Base-by-base conservation (phyloP, 306 rosid species). In the Vigna hirtella region DNA sequence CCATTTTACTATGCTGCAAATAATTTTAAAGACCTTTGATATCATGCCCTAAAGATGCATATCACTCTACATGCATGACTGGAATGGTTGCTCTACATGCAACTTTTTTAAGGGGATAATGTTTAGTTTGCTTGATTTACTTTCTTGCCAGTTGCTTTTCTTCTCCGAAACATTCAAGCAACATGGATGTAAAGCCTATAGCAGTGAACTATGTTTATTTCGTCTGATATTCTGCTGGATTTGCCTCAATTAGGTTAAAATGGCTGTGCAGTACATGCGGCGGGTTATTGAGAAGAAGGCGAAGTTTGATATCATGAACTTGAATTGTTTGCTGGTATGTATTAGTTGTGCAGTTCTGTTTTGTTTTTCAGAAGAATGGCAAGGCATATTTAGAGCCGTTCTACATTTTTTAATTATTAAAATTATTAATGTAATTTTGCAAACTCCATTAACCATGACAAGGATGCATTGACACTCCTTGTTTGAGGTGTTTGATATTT, bases 231-330 rank as follows among this genome's bases (percentile, higher is more conserved):
- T n/a, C 22, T 76, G 70, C 34, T 78, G 74, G 66, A 63, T 50
- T 40, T 79, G 22, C 75, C 77, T 47, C 74, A 17, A 77, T 73
- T 86, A 92, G 98, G 98, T 95, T 77, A 95, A 95, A 88, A 88
- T 95, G 91, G 98, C 97, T 20, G 96, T 95, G 36, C 98, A 92
- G 63, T 92, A 95, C 87, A 95, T 95, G 98, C 87, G 98, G 20
- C 86, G 97, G 83, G 87, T 93, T 52, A 95, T 95, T 77, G 97
- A 88, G 84, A 95, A 86, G 96, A 92, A 86, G 90, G 98, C 97
- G 13, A 91, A 91, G 85, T 95, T 95, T 78, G 98, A 95, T 83
- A 92, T 92, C 43, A 92, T 91, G 98, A 87, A 88, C 81, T 93
- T 92, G 76, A 93, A 95, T 81, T 92, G 97, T 91, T 83, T 91